Evolutionary conservation across 495 filamentous ascomycete species (phyloP).

Genomic region (Pyrenula massariospora): DNA sequence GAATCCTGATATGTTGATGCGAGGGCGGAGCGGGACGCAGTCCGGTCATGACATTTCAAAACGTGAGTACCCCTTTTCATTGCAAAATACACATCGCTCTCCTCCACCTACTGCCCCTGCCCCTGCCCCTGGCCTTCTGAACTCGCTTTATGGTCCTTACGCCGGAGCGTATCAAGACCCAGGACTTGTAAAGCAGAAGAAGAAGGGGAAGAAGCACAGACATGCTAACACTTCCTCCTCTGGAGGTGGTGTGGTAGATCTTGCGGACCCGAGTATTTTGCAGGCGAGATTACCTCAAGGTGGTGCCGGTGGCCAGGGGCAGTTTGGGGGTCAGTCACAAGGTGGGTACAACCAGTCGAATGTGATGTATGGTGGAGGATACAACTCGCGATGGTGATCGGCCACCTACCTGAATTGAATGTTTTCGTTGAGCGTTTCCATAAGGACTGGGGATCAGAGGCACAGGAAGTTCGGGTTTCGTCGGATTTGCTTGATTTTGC

Average conservation of each 20-base stretch:
- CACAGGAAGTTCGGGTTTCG: slow-evolving; percentile 5
- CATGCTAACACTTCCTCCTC: slow-evolving; percentile 99
- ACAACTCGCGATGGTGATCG: slow-evolving; percentile 58
- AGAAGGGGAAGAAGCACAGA: slow-evolving; percentile 99
- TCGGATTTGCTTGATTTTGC: slow-evolving; percentile 14
- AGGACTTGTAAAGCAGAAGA: slow-evolving; percentile 89
- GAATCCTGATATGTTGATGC: slow-evolving; percentile 63
- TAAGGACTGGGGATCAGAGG: too few species aligned
- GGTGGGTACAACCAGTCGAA: slow-evolving; percentile 86
- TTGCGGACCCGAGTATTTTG: slow-evolving; percentile 98
- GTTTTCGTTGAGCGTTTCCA: slow-evolving; percentile 1
- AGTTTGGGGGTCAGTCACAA: slow-evolving; percentile 87
- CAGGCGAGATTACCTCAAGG: slow-evolving; percentile 92
- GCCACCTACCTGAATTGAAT: slow-evolving; percentile 1
- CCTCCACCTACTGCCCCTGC: slow-evolving; percentile 81
- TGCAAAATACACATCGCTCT: slow-evolving; percentile 72
- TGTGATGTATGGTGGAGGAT: slow-evolving; percentile 76
- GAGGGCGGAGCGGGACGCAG: slow-evolving; percentile 45
- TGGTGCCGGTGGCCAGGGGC: slow-evolving; percentile 66
- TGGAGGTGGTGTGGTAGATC: slow-evolving; percentile 96
- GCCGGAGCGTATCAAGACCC: slow-evolving; percentile 72
- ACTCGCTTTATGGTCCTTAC: slow-evolving; percentile 82
- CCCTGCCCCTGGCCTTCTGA: slow-evolving; percentile 75
- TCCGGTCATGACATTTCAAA: slow-evolving; percentile 65
- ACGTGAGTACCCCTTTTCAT: slow-evolving; percentile 90